Conservation (phyloP, 2,329 filamentous ascomycete genomes). For the Seiridium cupressi region DNA sequence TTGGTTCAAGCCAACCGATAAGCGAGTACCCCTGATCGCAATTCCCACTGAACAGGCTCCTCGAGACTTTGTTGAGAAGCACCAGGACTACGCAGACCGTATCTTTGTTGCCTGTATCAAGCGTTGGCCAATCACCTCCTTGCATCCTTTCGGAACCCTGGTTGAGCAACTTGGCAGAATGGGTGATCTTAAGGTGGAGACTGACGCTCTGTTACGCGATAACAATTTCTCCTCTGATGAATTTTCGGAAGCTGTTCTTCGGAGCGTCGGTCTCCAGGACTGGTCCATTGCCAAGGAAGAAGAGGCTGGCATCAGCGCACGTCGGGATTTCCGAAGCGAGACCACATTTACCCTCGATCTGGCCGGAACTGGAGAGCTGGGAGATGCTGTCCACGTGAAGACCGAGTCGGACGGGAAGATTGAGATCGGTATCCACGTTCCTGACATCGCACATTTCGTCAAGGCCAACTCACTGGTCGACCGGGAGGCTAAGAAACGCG, state of each 20-base stretch:
- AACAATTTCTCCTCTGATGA: constrained; percentile 99
- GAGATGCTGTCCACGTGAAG: constrained; percentile 92
- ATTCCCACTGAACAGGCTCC: constrained; percentile 98
- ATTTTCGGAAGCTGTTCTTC: constrained; percentile 93
- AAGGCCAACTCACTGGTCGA: constrained; percentile 95
- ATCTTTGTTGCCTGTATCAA: constrained; percentile 99
- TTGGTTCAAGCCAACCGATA: constrained; percentile 99
- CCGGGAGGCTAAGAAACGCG: constrained; percentile 95
- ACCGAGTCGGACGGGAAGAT: constrained; percentile 78
- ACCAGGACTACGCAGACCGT: constrained; percentile 94
- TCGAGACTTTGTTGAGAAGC: constrained; percentile 96
- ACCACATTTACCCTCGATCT: constrained; percentile 90
- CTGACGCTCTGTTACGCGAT: constrained; percentile 91
- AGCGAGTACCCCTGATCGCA: constrained; percentile 95
- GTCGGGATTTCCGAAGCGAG: constrained; percentile 88
- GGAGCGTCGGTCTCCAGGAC: constrained; percentile 87
- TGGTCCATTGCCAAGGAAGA: constrained; percentile 87
- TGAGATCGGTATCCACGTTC: constrained; percentile 92
- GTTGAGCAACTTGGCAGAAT: constrained; percentile 96
- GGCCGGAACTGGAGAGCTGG: constrained; percentile 82
- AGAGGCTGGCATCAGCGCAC: constrained; percentile 67
- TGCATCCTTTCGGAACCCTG: constrained; percentile 96
- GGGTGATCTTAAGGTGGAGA: constrained; percentile 97
- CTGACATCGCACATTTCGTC: constrained; percentile 94
- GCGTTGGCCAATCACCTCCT: constrained; percentile 98